Evolutionary conservation across 2,329 filamentous ascomycete species (phyloP).

Genomic region (Colletotrichum melonis): DNA sequence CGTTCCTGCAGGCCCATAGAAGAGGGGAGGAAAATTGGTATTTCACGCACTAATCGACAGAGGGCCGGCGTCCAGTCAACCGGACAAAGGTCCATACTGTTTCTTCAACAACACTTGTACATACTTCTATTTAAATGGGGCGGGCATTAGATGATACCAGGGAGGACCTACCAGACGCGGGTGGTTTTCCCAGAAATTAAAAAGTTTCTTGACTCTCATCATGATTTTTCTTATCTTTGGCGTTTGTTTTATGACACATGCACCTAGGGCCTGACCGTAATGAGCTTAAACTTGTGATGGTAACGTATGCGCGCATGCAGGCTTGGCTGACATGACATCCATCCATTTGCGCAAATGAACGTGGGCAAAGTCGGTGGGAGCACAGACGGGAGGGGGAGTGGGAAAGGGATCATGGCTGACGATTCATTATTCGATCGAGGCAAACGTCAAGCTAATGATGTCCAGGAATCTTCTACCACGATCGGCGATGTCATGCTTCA

Average conservation of each 20-base stretch:
- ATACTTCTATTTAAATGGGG: constrained; percentile 5
- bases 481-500: neutral
- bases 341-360: neutral
- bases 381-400: neutral
- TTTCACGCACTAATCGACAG: constrained; percentile 1
- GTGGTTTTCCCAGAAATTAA: neutral
- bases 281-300: no score
- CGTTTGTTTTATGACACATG: neutral
- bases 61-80: neutral
- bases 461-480: neutral
- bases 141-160: constrained; percentile 28
- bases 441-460: constrained; percentile 3
- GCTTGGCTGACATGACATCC: neutral
- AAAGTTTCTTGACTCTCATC: neutral
- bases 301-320: neutral
- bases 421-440: constrained; percentile 9
- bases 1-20: neutral
- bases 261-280: neutral
- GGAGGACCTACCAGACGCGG: neutral
- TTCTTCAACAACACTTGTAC: constrained; percentile 10
- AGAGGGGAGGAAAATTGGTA: neutral
- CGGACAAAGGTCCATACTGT: constrained; percentile 6
- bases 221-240: neutral
- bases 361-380: neutral
- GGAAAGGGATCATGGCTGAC: neutral